Base-by-base conservation (phyloP, 345 rosid species). In the Eucalyptus regnans region DNA sequence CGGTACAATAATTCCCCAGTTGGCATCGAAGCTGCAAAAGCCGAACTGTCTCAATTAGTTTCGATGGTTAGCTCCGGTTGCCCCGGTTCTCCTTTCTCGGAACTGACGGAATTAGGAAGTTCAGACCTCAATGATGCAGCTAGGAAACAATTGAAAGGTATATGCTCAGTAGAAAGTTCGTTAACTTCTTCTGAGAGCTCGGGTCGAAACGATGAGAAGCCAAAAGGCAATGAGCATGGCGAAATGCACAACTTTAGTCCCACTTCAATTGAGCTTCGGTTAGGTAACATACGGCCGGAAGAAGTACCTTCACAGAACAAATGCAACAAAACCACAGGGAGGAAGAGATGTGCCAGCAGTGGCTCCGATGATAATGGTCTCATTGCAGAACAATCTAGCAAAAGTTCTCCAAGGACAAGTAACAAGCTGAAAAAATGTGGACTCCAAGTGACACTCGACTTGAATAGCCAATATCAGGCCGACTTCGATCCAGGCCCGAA, bases 171-270 rank as follows among this genome's bases (percentile, higher is more conserved):
- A 80, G 99, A 96, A 80, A 98, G 99, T 92, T 97, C 99, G 60
- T 90, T 97, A 92, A 95, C 99, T 88, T 98, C 97, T 79, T 94
- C 98, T 1, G 98, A 97, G 87, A 95, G 94, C 92, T 95, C 95
- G 8, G 97, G 95, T 41, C 89, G 89, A 29, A 93, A 95, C 1
- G 60, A 86, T 86, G 92, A 93, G 56, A 86, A 87, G 90, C 89
- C 86, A 58, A 88, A 83, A 86, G 56, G 88, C 90, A 76, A 10
- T 56, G 94, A 89, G 83, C 91, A 68, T 54, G 90, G 86, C 37
- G 50, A 90, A 49, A 86, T 88, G 33, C 90, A 85, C 29, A 90
- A 88, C 88, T 80, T 89, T 84, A 89, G 85, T 84, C 80, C 31
- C 46, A 22, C 88, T 68, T 89, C 88, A 12, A 50, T 93, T 88